Percentiles rank a stretch among this genome's conserved stretches.
phyloP scores from a whole-genome alignment of 2,329 filamentous ascomycete species.

The Ophiostoma angusticollis region DNA sequence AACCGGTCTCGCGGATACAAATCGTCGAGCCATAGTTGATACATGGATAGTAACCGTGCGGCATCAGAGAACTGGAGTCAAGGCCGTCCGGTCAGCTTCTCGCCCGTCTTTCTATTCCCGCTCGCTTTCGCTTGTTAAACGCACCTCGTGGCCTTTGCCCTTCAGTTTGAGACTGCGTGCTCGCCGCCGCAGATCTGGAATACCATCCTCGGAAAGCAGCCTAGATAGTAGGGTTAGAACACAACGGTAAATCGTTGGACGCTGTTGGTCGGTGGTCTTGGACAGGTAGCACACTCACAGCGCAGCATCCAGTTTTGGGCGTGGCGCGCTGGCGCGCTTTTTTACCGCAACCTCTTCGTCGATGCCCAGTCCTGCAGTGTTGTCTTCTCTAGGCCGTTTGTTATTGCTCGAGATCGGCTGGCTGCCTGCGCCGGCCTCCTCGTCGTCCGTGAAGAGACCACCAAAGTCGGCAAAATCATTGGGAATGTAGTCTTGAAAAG shows the following conservation, averaged over 20 bases:
- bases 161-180: conserved; percentile 66
- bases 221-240: conserved; percentile 28
- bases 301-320: conserved; percentile 76
- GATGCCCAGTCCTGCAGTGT: conserved; percentile 52
- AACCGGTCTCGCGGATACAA: conserved; percentile 92
- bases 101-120: neutral
- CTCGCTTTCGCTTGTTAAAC: neutral
- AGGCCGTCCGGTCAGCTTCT: neutral
- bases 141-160: conserved; percentile 85
- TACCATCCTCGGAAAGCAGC: conserved; percentile 69
- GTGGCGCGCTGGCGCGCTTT: conserved; percentile 58
- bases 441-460: conserved; percentile 29
- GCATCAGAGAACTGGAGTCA: conserved; percentile 63
- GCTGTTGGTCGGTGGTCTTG: neutral
- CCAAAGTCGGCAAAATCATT: conserved; percentile 30
- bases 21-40: conserved; percentile 94
- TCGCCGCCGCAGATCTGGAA: conserved; percentile 65
- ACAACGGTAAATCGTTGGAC: neutral
- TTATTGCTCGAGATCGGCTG: conserved; percentile 19
- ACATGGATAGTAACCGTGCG: conserved; percentile 69
- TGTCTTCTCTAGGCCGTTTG: conserved; percentile 35
- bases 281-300: no score
- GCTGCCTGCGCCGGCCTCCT: conserved; percentile 25
- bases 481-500: conserved; percentile 65
- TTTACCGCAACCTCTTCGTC: conserved; percentile 76